Percentiles rank a stretch among this genome's conserved stretches.
Conservation (phyloP, 768 basidiomycete species). For the Podaxis carcinomalis region DNA sequence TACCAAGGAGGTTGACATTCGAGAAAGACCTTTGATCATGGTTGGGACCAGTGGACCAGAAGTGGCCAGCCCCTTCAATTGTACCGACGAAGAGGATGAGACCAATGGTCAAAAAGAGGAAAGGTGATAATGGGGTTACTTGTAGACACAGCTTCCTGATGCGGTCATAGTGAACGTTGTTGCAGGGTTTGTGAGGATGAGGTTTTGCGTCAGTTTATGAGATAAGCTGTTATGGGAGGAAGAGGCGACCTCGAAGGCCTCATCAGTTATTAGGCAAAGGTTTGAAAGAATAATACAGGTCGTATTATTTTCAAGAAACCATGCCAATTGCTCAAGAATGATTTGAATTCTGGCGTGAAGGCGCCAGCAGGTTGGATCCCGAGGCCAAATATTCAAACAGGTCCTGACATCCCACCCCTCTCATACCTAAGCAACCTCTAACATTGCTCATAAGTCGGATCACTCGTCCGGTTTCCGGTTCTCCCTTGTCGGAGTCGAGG, state of each 20-base stretch:
- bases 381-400: background rate
- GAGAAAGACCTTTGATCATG: too few relatives aligned
- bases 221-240: too few relatives aligned
- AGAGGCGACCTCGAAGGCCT: background rate
- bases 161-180: background rate
- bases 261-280: background rate
- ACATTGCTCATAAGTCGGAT: background rate
- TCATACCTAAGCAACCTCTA: background rate
- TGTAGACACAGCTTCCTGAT: background rate
- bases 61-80: too few relatives aligned
- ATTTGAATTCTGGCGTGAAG: background rate
- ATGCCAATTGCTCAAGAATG: background rate
- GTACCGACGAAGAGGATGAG: background rate
- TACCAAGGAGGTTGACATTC: too few relatives aligned
- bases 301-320: background rate
- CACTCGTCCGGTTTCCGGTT: background rate
- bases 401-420: too few relatives aligned
- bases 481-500: background rate
- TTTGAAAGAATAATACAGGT: background rate
- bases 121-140: background rate
- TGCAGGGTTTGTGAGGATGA: background rate
- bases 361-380: background rate
- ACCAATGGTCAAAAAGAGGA: background rate
- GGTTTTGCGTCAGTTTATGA: too few relatives aligned
- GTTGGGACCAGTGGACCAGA: too few relatives aligned